Evolutionary conservation across 208 protist species (phyloP).

Genomic region (Leptomonas pyrrhocoris): DNA sequence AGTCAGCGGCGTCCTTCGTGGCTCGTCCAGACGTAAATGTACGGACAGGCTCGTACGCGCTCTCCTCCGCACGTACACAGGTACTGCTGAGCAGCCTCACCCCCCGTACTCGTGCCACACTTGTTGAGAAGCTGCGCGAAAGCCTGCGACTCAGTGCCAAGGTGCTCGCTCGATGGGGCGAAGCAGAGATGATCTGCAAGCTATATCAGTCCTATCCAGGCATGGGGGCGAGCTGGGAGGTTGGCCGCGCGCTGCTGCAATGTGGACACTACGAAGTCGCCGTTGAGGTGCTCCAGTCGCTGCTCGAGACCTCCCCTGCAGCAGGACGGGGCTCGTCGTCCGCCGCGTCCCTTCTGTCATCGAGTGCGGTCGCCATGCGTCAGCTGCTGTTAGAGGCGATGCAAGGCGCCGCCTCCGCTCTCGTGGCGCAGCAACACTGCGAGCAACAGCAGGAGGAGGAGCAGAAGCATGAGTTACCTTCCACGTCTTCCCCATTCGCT

Average conservation of each 20-base stretch:
- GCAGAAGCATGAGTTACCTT: not conserved
- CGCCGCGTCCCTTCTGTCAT: not conserved
- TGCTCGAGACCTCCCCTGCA: slow-evolving; percentile 25
- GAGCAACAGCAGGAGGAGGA: not conserved
- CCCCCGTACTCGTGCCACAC: slow-evolving; percentile 33
- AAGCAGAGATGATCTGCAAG: slow-evolving; percentile 37
- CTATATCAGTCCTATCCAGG: slow-evolving; percentile 46
- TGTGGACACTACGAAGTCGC: slow-evolving; percentile 49
- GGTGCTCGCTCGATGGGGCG: slow-evolving; percentile 47
- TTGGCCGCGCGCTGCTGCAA: slow-evolving; percentile 51
- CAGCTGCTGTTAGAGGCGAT: slow-evolving; percentile 35
- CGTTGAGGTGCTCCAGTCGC: slow-evolving; percentile 40
- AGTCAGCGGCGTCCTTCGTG: not conserved
- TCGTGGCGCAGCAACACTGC: slow-evolving; percentile 10
- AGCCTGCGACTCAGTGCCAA: slow-evolving; percentile 70
- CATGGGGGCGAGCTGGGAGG: slow-evolving; percentile 75
- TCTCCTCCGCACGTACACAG: slow-evolving; percentile 2
- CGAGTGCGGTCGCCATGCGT: slow-evolving; percentile 19
- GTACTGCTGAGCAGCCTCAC: slow-evolving; percentile 29
- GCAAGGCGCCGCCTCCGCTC: slow-evolving; percentile 26
- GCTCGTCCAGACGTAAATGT: not conserved
- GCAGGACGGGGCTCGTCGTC: not conserved
- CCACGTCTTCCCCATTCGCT: not conserved
- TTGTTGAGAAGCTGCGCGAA: slow-evolving; percentile 51
- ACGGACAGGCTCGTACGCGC: not conserved